Evolutionary conservation across 2,329 filamentous ascomycete species (phyloP).

Genomic region (Dactylella cylindrospora): DNA sequence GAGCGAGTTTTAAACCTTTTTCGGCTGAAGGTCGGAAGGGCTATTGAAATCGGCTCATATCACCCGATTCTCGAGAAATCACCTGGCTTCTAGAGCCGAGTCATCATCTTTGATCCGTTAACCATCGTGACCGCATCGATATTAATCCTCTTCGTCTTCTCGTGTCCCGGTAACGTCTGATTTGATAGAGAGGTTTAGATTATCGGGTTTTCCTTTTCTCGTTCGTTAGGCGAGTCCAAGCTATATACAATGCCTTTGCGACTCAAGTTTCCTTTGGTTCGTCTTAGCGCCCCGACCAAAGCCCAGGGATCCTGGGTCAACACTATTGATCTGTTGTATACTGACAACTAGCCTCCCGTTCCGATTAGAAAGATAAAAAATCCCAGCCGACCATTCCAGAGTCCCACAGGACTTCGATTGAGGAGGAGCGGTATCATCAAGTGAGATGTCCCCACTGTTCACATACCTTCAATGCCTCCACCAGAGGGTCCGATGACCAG

Average conservation of each 20-base stretch:
- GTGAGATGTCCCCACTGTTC: constrained; percentile 39
- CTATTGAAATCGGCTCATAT: constrained; percentile 5
- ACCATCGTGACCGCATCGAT: too few relatives aligned
- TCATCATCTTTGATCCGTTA: too few relatives aligned
- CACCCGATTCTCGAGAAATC: too few relatives aligned
- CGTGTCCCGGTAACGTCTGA: too few relatives aligned
- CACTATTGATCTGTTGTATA: too few relatives aligned
- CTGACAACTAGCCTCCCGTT: too few relatives aligned
- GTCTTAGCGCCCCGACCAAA: constrained; percentile 10
- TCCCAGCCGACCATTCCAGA: constrained; percentile 23
- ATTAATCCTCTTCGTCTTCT: too few relatives aligned
- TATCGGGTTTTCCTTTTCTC: too few relatives aligned
- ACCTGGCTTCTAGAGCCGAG: too few relatives aligned
- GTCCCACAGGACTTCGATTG: constrained; percentile 28
- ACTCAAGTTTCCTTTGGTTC: constrained; percentile 36
- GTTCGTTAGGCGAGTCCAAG: constrained; percentile 19
- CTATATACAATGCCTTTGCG: constrained; percentile 39
- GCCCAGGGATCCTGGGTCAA: neutral
- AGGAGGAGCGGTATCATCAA: constrained; percentile 28
- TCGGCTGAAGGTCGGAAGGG: neutral
- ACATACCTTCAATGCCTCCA: constrained; percentile 14
- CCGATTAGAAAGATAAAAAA: constrained; percentile 33
- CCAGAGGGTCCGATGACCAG: constrained; percentile 31
- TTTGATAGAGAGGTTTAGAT: too few relatives aligned
- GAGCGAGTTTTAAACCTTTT: constrained; percentile 42